phyloP scores from a whole-genome alignment of 176 grass and related monocot species.

The Microstegium vimineum region DNA sequence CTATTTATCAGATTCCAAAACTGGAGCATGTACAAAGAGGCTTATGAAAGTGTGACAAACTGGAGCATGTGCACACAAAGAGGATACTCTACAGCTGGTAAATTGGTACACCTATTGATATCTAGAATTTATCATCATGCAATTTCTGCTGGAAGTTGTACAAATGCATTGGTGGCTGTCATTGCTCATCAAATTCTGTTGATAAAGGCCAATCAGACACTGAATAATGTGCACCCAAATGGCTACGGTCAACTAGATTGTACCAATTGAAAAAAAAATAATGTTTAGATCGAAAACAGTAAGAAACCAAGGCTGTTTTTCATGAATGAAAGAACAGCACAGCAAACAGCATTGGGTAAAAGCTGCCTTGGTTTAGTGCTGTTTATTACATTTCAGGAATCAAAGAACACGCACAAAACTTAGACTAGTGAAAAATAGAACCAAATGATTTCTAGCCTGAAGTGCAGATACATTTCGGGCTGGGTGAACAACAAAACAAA shows the following conservation, averaged over 20 bases:
- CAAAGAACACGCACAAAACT: not conserved
- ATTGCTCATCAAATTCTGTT: not conserved
- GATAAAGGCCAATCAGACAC: not conserved
- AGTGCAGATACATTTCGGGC: not conserved
- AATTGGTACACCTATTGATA: not conserved
- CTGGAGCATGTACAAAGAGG: too few species aligned
- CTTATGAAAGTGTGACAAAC: too few species aligned
- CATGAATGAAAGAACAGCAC: not conserved
- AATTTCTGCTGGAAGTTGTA: not conserved
- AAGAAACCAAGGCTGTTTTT: too few species aligned
- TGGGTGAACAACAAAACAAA: constrained; percentile 24
- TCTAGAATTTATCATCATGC: not conserved
- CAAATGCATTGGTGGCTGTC: not conserved
- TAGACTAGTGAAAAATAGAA: not conserved
- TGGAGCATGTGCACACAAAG: too few species aligned
- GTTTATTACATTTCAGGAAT: constrained; percentile 25
- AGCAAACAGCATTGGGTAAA: too few species aligned
- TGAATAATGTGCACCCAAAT: not conserved
- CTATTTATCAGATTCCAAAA: too few species aligned
- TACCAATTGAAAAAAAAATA: not conserved
- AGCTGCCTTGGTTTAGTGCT: too few species aligned
- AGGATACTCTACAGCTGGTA: constrained; percentile 18
- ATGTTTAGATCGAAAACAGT: not conserved
- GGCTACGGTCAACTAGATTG: not conserved
- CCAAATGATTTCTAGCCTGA: not conserved